These are phyloP conservation scores for Schizopora paradoxa DNA, from an alignment of 1,284 basidiomycete species.

Conservation along the genomic window DNA sequence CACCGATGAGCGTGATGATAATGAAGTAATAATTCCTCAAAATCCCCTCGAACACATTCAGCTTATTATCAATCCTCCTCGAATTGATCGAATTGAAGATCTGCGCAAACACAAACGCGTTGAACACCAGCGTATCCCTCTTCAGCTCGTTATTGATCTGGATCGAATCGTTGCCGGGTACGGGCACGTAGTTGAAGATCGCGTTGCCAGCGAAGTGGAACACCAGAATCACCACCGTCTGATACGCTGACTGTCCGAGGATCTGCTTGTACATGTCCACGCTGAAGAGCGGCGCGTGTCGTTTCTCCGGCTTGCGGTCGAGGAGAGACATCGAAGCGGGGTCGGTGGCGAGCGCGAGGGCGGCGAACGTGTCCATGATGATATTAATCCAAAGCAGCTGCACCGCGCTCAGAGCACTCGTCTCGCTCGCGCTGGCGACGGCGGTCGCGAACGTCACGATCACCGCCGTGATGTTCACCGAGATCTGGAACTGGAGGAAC, in stretches of 20 bases:
- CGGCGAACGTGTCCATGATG: slow-evolving; percentile 98
- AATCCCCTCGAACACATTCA: slow-evolving; percentile 90
- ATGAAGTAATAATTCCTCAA: slow-evolving; percentile 83
- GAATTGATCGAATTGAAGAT: slow-evolving; percentile 95
- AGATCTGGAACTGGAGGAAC: slow-evolving; percentile 98
- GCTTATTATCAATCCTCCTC: slow-evolving; percentile 75
- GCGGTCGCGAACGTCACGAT: slow-evolving; percentile 91
- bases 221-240: slow-evolving; percentile 78
- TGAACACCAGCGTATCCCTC: slow-evolving; percentile 90
- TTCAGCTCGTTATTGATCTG: slow-evolving; percentile 42
- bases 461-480: slow-evolving; percentile 94
- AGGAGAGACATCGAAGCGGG: slow-evolving; percentile 81
- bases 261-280: slow-evolving; percentile 96
- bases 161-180: slow-evolving; percentile 28
- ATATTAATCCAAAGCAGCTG: slow-evolving; percentile 97
- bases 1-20: slow-evolving; percentile 80
- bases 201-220: slow-evolving; percentile 81
- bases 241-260: slow-evolving; percentile 83
- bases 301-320: slow-evolving; percentile 86
- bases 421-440: slow-evolving; percentile 71
- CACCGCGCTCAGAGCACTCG: slow-evolving; percentile 88
- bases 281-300: slow-evolving; percentile 83
- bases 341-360: slow-evolving; percentile 94
- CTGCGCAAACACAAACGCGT: slow-evolving; percentile 94
- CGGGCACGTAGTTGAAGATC: slow-evolving; percentile 60